phyloP scores from a whole-genome alignment of 768 basidiomycete species.

The Cyathus striatus region DNA sequence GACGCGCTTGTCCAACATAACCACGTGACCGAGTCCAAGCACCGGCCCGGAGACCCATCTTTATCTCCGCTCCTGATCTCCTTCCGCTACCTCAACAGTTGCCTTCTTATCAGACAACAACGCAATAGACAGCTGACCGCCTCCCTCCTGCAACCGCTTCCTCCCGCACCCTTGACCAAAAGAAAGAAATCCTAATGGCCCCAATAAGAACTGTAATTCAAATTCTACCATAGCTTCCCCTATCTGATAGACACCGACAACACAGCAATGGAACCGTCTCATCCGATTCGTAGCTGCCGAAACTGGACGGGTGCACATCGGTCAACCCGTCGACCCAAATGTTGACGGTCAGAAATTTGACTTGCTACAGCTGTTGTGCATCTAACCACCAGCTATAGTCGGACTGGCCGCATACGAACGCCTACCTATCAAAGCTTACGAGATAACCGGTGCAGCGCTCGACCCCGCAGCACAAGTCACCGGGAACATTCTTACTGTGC shows the following conservation, averaged over 20 bases:
- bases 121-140: too few species aligned
- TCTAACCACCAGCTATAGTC: slow-evolving; percentile 34
- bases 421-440: slow-evolving; percentile 57
- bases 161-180: too few species aligned
- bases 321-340: slow-evolving; percentile 64
- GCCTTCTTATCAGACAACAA: too few species aligned
- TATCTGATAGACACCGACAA: background rate
- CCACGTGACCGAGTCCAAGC: background rate
- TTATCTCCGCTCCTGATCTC: too few species aligned
- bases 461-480: slow-evolving; percentile 65
- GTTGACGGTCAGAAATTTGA: slow-evolving; percentile 49
- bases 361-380: background rate
- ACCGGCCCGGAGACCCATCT: too few species aligned
- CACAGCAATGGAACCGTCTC: slow-evolving; percentile 71
- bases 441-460: slow-evolving; percentile 67
- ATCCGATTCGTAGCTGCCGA: slow-evolving; percentile 80
- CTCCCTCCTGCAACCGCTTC: too few species aligned
- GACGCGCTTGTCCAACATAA: too few species aligned
- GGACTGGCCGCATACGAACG: slow-evolving; percentile 49
- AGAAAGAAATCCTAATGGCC: slow-evolving; percentile 52
- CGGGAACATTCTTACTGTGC: slow-evolving; percentile 60
- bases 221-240: slow-evolving; percentile 1
- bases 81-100: background rate
- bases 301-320: slow-evolving; percentile 69
- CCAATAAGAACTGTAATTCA: slow-evolving; percentile 51